Conservation (phyloP, 306 rosid genomes). For the Dryas alaskensis region DNA sequence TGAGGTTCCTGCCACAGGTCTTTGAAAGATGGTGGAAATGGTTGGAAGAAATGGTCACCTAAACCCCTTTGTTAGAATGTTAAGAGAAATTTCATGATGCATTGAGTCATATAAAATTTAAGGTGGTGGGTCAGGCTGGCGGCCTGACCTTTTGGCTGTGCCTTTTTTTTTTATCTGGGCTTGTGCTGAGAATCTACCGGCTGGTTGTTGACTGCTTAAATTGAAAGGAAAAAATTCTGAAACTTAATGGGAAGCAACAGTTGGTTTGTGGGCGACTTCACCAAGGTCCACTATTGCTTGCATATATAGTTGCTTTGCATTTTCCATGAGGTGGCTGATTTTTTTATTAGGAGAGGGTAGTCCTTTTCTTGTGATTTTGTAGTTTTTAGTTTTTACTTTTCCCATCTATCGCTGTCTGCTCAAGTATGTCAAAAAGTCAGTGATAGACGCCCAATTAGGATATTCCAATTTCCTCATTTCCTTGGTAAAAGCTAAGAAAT, state of each 20-base stretch:
- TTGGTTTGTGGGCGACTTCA: not conserved
- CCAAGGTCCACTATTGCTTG: too few species aligned
- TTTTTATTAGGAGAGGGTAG: not conserved
- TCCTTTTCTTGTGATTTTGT: not conserved
- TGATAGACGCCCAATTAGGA: too few species aligned
- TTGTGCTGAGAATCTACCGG: not conserved
- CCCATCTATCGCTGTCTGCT: not conserved
- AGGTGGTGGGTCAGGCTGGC: not conserved
- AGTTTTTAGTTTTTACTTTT: not conserved
- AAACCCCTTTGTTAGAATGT: not conserved
- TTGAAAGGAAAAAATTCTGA: slow-evolving; percentile 16
- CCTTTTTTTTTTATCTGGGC: not conserved
- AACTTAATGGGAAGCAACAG: slow-evolving; percentile 11
- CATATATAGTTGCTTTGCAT: not conserved
- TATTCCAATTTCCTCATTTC: too few species aligned
- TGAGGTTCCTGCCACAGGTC: not conserved
- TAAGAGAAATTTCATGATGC: not conserved
- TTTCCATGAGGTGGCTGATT: slow-evolving; percentile 20
- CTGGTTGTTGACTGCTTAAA: slow-evolving; percentile 4
- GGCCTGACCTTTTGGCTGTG: slow-evolving; percentile 1
- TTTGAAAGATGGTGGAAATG: slow-evolving; percentile 1
- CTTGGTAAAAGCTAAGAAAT: too few species aligned
- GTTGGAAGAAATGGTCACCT: slow-evolving; percentile 14
- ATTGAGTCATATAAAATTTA: not conserved
- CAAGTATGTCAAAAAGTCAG: too few species aligned